phyloP scores from a whole-genome alignment of 169 alveolate genomes.

The Plasmodium sp. region DNA sequence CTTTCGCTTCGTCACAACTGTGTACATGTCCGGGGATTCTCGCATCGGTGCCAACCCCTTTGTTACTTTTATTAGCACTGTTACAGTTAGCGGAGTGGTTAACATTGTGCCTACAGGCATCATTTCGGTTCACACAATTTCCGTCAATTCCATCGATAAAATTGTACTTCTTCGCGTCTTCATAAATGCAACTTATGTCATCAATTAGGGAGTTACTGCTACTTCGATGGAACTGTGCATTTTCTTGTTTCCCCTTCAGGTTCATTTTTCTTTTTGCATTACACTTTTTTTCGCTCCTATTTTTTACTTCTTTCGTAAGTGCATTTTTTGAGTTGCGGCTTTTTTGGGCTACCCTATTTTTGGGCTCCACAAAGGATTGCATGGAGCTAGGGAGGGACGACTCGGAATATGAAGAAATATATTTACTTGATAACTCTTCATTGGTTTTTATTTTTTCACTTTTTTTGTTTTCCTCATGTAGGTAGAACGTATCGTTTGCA shows the following conservation, averaged over 20 bases:
- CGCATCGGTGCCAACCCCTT: neutral
- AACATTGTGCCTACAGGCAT: neutral
- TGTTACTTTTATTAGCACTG: neutral
- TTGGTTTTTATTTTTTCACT: constrained; percentile 1
- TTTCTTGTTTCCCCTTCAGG: neutral
- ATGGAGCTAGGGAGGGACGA: neutral
- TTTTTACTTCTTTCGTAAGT: neutral
- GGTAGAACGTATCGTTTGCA: neutral
- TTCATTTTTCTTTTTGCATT: neutral
- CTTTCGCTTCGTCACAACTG: neutral
- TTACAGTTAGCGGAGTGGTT: neutral
- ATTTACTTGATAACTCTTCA: constrained; percentile 41
- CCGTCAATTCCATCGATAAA: neutral
- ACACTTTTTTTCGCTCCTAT: neutral
- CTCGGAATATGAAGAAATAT: constrained; percentile 14
- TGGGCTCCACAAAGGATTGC: neutral
- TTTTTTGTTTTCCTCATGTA: neutral
- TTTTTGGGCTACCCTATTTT: neutral
- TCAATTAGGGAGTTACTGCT: constrained; percentile 4
- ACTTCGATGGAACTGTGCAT: neutral
- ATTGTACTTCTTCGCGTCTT: neutral
- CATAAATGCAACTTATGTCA: constrained; percentile 2
- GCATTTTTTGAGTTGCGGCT: neutral
- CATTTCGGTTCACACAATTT: neutral
- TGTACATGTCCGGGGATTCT: neutral